phyloP scores from a whole-genome alignment of 768 basidiomycete genomes.

The Agaricus bisporus region DNA sequence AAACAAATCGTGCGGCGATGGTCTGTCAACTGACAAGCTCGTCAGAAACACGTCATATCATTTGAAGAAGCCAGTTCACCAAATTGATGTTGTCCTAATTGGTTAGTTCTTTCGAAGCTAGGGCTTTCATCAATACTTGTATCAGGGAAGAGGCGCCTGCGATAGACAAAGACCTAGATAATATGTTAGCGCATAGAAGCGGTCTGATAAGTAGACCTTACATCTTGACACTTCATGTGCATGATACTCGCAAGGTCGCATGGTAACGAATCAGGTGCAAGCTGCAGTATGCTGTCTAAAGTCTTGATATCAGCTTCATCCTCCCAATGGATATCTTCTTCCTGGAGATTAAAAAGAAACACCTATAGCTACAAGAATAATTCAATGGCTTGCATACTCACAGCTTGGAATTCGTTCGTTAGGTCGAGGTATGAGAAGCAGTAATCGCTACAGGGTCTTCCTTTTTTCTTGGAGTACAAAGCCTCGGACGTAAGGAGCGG shows the following conservation, averaged over 20 bases:
- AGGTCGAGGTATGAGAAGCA: slow-evolving; percentile 9
- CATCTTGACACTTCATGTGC: slow-evolving; percentile 57
- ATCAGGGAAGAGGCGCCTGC: slow-evolving; percentile 15
- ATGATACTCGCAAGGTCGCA: slow-evolving; percentile 53
- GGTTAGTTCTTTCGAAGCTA: neutral
- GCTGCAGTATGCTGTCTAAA: slow-evolving; percentile 32
- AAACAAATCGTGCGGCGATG: neutral
- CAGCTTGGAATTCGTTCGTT: neutral
- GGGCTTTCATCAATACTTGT: slow-evolving; percentile 3
- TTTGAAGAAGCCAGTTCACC: neutral
- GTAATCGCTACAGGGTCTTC: slow-evolving; percentile 4
- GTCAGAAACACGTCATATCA: neutral
- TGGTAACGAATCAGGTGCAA: slow-evolving; percentile 38
- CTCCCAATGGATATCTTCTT: slow-evolving; percentile 30
- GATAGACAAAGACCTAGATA: slow-evolving; percentile 22
- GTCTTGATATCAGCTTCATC: slow-evolving; percentile 27
- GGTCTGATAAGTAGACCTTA: slow-evolving; percentile 14
- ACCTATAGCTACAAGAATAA: neutral
- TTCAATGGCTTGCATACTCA: neutral
- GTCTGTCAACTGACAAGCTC: neutral
- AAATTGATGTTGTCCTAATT: neutral
- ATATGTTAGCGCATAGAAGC: neutral
- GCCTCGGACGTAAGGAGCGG: neutral
- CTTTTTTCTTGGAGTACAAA: neutral
- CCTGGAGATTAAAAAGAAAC: neutral